Conservation (phyloP, 129 eudicot genomes). For the Daucus carota region DH1_v3.0 NC_030383.2:6032501-6033000, state of each 20-base stretch:
- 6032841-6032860: slow-evolving; percentile 79
- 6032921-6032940: background rate
- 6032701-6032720: slow-evolving; percentile 68
- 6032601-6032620: background rate
- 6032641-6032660: no score
- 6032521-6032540: background rate
- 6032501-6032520: background rate
- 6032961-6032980: background rate
- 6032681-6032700: slow-evolving; percentile 59
- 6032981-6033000: background rate
- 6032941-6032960: background rate
- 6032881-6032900: background rate
- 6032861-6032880: background rate
- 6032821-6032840: slow-evolving; percentile 87
- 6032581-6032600: background rate
- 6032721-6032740: slow-evolving; percentile 59
- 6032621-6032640: background rate
- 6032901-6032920: slow-evolving; percentile 1
- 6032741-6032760: slow-evolving; percentile 81
- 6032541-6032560: background rate
- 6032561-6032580: background rate
- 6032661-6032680: slow-evolving; percentile 29
- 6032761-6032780: slow-evolving; percentile 75
- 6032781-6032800: slow-evolving; percentile 77
- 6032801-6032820: slow-evolving; percentile 88